A percentile compares a stretch with the other conserved stretches of the same genome.
Conservation (phyloP, 495 filamentous ascomycete genomes). For the Haplographium delicatum region DNA sequence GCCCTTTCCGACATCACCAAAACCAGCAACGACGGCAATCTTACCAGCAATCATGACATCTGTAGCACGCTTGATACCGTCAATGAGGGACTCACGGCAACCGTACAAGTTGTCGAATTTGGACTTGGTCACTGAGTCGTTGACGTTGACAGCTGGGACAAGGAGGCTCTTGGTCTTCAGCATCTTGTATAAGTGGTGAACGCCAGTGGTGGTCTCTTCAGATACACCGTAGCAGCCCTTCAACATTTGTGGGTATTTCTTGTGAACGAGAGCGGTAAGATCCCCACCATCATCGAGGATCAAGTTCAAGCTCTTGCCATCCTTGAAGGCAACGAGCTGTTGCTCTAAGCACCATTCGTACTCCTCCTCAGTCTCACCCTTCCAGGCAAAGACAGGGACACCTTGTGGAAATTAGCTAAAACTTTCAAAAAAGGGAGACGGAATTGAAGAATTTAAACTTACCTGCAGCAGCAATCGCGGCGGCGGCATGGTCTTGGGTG, state of each 20-base stretch:
- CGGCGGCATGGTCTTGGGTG: constrained; percentile 96
- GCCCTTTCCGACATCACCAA: constrained; percentile 98
- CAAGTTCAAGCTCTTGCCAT: constrained; percentile 91
- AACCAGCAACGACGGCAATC: constrained; percentile 94
- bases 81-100: constrained; percentile 96
- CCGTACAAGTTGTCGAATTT: constrained; percentile 99
- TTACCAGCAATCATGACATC: constrained; percentile 99
- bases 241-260: constrained; percentile 96
- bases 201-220: constrained; percentile 99
- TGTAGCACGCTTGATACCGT: constrained; percentile 99
- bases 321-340: constrained; percentile 94
- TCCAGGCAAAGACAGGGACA: constrained; percentile 98
- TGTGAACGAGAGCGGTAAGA: constrained; percentile 91
- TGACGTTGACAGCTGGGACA: constrained; percentile 97
- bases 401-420: constrained; percentile 28
- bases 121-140: constrained; percentile 71
- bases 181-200: constrained; percentile 99
- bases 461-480: constrained; percentile 85
- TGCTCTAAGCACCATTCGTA: constrained; percentile 99
- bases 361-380: constrained; percentile 99
- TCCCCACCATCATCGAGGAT: constrained; percentile 99
- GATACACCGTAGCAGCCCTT: constrained; percentile 97
- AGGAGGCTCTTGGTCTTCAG: constrained; percentile 87
- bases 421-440: neutral
- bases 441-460: neutral